Conservation (phyloP, 1,284 basidiomycete genomes). For the Peniophora sp. region DNA sequence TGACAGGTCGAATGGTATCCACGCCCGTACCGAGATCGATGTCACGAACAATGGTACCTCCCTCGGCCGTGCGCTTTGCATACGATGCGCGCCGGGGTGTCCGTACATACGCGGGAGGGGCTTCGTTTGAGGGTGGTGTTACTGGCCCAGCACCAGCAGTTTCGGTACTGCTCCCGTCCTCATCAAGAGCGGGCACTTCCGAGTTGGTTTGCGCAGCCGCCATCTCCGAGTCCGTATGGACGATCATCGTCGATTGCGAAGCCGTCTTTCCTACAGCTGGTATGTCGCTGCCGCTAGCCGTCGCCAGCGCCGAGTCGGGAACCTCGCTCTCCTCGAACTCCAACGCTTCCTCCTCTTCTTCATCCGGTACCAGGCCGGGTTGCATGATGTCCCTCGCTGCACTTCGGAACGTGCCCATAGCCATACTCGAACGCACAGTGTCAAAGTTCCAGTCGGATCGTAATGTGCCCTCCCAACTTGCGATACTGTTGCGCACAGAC, state of each 20-base stretch:
- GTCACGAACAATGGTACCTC: slow-evolving; percentile 72
- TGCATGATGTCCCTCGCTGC: slow-evolving; percentile 59
- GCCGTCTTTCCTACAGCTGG: slow-evolving; percentile 29
- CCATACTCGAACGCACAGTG: slow-evolving; percentile 68
- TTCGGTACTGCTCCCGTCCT: slow-evolving; percentile 29
- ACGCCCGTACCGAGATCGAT: slow-evolving; percentile 81
- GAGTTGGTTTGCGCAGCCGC: slow-evolving; percentile 35
- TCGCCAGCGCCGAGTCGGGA: slow-evolving; percentile 49
- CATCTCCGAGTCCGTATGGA: slow-evolving; percentile 19
- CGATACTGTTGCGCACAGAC: slow-evolving; percentile 43
- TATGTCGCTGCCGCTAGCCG: slow-evolving; percentile 58
- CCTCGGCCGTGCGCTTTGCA: slow-evolving; percentile 55
- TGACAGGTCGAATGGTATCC: slow-evolving; percentile 87
- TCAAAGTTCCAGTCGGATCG: slow-evolving; percentile 95
- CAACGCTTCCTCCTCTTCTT: slow-evolving; percentile 38
- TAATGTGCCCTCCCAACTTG: slow-evolving; percentile 67
- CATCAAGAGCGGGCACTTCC: slow-evolving; percentile 31
- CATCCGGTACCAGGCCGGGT: slow-evolving; percentile 44
- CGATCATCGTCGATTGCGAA: slow-evolving; percentile 64
- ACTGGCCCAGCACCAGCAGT: slow-evolving; percentile 18
- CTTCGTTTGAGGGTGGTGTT: slow-evolving; percentile 22
- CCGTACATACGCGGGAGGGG: slow-evolving; percentile 35
- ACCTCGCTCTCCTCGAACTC: slow-evolving; percentile 30
- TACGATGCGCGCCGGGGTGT: slow-evolving; percentile 54
- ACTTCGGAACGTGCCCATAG: slow-evolving; percentile 66